These are phyloP conservation scores for Canariomyces notabilis DNA, from an alignment of 2,329 filamentous ascomycete species.

Conservation along the genomic window DNA sequence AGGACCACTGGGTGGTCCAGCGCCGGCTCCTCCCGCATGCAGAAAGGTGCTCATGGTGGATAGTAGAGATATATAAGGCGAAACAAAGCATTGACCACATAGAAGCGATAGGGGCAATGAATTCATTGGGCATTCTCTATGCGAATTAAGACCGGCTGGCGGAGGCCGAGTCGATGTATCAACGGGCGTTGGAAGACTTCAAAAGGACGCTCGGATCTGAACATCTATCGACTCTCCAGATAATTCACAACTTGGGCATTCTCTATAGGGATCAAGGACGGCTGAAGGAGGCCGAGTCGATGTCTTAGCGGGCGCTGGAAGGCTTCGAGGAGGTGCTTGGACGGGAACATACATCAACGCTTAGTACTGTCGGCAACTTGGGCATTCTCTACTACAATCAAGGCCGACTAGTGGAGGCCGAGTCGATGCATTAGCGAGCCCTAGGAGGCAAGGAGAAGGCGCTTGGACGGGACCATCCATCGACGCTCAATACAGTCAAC, in stretches of 20 bases:
- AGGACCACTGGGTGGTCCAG: conserved; percentile 12
- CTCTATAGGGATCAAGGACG: conserved; percentile 6
- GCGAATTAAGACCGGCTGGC: neutral
- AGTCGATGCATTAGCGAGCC: too few relatives aligned
- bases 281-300: conserved; percentile 8
- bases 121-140: conserved; percentile 13
- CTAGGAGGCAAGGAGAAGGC: conserved; percentile 1
- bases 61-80: conserved; percentile 7
- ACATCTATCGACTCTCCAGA: conserved; percentile 8
- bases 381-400: too few relatives aligned
- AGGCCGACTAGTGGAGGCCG: too few relatives aligned
- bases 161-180: conserved; percentile 10
- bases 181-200: conserved; percentile 7
- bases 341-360: neutral
- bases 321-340: neutral
- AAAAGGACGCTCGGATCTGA: conserved; percentile 9
- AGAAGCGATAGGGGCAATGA: neutral
- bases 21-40: conserved; percentile 15
- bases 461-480: neutral
- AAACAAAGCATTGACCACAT: conserved; percentile 5
- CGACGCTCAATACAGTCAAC: conserved; percentile 1
- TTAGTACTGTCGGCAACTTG: neutral
- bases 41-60: conserved; percentile 13
- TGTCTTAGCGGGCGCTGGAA: conserved; percentile 9
- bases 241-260: conserved; percentile 5